Percentiles rank a stretch among this genome's conserved stretches.
Evolutionary conservation across 78 protist species (phyloP).

Genomic region (slime mould (Dictyostelium discoideum)): dicty_2.7 NC_007088.5:3263501-3264000

Average conservation of each 20-base stretch:
- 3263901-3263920: neutral
- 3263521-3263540: neutral
- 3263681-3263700: constrained; percentile 81
- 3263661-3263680: constrained; percentile 81
- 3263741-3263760: constrained; percentile 54
- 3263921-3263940: neutral
- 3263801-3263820: constrained; percentile 2
- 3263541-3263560: neutral
- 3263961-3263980: neutral
- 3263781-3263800: constrained; percentile 11
- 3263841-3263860: constrained; percentile 56
- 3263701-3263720: constrained; percentile 70
- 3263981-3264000: neutral
- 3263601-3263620: constrained; percentile 38
- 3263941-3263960: neutral
- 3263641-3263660: neutral
- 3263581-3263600: constrained; percentile 6
- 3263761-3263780: constrained; percentile 74
- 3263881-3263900: neutral
- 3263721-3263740: constrained; percentile 39
- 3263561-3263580: neutral
- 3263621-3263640: neutral
- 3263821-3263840: constrained; percentile 43
- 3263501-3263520: neutral
- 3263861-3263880: constrained; percentile 39